These are phyloP conservation scores for Forsythia viridissima DNA, from an alignment of 257 asterid genomes.

Conservation along the genomic window DNA sequence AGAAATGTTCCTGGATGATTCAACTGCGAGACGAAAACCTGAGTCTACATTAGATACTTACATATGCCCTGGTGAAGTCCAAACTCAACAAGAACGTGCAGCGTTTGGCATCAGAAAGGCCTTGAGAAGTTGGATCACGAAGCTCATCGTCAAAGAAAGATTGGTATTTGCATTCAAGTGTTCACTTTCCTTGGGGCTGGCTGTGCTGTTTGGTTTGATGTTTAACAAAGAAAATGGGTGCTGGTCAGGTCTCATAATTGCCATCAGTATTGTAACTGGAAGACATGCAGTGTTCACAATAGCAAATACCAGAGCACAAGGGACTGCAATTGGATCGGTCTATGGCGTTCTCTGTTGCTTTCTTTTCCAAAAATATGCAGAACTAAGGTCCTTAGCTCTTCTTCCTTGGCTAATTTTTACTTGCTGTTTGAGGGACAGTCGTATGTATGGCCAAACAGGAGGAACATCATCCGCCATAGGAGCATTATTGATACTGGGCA, in stretches of 20 bases:
- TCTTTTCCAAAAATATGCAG: conserved; percentile 37
- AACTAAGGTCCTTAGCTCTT: conserved; percentile 49
- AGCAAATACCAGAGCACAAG: conserved; percentile 74
- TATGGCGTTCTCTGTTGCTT: conserved; percentile 67
- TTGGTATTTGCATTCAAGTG: conserved; percentile 53
- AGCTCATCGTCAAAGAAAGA: conserved; percentile 29
- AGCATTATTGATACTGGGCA: conserved; percentile 65
- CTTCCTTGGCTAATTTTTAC: conserved; percentile 70
- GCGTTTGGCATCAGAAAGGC: background rate
- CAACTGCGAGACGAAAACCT: background rate
- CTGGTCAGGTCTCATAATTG: conserved; percentile 80
- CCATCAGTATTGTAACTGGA: conserved; percentile 59
- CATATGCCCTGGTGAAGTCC: conserved; percentile 1
- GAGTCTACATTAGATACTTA: background rate
- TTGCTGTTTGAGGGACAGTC: conserved; percentile 56
- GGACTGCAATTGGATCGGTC: conserved; percentile 77
- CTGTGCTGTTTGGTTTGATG: conserved; percentile 54
- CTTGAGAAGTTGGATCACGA: conserved; percentile 24
- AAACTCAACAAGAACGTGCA: background rate
- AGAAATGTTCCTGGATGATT: conserved; percentile 31
- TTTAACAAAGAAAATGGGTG: conserved; percentile 52
- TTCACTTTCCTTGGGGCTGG: conserved; percentile 60
- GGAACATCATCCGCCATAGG: conserved; percentile 68
- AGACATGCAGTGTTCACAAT: conserved; percentile 59
- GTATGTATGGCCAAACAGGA: conserved; percentile 63